Conservation (phyloP, 1,139 yeast genomes). For the Candida tetrigidarum region DNA sequence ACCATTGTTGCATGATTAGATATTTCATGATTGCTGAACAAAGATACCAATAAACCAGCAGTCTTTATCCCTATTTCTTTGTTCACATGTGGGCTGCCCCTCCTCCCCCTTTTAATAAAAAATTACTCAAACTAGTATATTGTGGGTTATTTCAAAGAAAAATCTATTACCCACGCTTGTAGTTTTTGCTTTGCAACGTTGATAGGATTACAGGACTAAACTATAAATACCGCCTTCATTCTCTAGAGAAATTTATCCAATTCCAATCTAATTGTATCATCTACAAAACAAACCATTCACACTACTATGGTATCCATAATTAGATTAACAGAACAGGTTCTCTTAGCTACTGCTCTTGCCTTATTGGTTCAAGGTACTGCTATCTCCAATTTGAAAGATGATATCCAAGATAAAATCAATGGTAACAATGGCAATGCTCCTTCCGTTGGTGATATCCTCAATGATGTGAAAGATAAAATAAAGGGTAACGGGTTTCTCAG, state of each 20-base stretch:
- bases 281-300: too few relatives aligned
- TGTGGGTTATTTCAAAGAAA: too few relatives aligned
- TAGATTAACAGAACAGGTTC: constrained; percentile 6
- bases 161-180: too few relatives aligned
- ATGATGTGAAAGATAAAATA: constrained; percentile 4
- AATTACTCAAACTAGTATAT: too few relatives aligned
- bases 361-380: constrained; percentile 8
- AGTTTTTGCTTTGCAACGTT: too few relatives aligned
- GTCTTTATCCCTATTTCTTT: background rate
- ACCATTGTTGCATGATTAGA: background rate
- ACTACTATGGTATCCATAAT: constrained; percentile 8
- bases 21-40: background rate
- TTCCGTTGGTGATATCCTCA: background rate
- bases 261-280: too few relatives aligned
- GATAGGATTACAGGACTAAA: too few relatives aligned
- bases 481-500: background rate
- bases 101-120: too few relatives aligned
- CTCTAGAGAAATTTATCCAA: background rate
- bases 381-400: background rate
- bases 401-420: too few relatives aligned
- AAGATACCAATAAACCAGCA: background rate
- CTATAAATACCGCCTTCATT: background rate
- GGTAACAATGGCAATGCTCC: too few relatives aligned
- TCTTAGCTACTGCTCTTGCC: constrained; percentile 10
- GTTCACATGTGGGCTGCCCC: too few relatives aligned